Evolutionary conservation across 192 early-diverging fungal species (phyloP).

Genomic region (Coemansia sp.): DNA sequence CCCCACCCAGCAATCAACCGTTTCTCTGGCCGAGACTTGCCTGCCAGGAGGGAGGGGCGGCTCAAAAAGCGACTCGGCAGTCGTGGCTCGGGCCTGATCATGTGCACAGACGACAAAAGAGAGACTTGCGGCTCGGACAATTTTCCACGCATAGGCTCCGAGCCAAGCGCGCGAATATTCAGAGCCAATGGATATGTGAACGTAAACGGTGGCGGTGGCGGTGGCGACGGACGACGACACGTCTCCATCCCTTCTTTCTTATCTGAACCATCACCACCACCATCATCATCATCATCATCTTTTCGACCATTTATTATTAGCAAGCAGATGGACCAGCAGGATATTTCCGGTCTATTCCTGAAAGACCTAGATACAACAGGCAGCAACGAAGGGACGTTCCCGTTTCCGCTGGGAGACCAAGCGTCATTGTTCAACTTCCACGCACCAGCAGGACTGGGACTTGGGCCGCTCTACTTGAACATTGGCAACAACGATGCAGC

Average conservation of each 20-base stretch:
- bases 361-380: slow-evolving; percentile 17
- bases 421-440: slow-evolving; percentile 58
- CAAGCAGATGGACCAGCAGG: background rate
- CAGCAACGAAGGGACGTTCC: slow-evolving; percentile 32
- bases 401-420: slow-evolving; percentile 49
- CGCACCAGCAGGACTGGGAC: slow-evolving; percentile 33
- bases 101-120: background rate
- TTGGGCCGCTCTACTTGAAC: slow-evolving; percentile 23
- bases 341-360: background rate
- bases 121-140: background rate
- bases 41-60: background rate
- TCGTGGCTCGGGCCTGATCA: background rate
- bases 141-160: background rate
- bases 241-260: background rate
- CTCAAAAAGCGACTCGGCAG: background rate
- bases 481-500: background rate
- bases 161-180: slow-evolving; percentile 38
- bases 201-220: background rate
- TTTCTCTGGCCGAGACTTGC: background rate
- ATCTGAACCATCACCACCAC: background rate
- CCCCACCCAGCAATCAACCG: background rate
- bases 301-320: background rate
- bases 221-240: background rate
- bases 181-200: slow-evolving; percentile 27
- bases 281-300: background rate